Evolutionary conservation across 805 yeast genomes (phyloP).

Genomic region (Candida ovalis): DNA sequence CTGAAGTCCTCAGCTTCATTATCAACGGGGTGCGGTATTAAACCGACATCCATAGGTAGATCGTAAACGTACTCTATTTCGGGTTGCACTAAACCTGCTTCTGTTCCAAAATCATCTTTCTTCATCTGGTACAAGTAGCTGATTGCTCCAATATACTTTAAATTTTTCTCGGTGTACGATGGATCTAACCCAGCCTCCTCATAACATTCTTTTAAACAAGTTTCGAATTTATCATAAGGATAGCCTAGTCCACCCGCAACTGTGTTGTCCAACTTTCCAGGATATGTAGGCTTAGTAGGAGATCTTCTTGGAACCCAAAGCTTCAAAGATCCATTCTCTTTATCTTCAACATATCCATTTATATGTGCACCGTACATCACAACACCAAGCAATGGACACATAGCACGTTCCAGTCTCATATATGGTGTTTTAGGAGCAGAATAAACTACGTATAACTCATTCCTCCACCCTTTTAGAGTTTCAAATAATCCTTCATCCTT

Average conservation of each 20-base stretch:
- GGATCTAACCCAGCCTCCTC: constrained; percentile 85
- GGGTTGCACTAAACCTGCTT: constrained; percentile 70
- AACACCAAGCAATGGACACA: constrained; percentile 78
- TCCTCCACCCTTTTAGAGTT: constrained; percentile 71
- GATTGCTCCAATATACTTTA: constrained; percentile 57
- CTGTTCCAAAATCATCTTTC: constrained; percentile 33
- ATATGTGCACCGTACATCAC: constrained; percentile 89
- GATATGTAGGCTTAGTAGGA: constrained; percentile 76
- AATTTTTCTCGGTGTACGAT: constrained; percentile 42
- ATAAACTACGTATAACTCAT: constrained; percentile 76
- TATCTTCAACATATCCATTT: constrained; percentile 57
- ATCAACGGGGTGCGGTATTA: constrained; percentile 58
- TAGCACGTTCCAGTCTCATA: constrained; percentile 72
- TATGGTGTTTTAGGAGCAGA: constrained; percentile 54
- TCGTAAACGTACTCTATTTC: constrained; percentile 85
- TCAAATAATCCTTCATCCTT: constrained; percentile 33
- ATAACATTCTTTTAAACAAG: constrained; percentile 77
- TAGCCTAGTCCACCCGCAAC: constrained; percentile 93
- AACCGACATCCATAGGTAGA: constrained; percentile 45
- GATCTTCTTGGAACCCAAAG: constrained; percentile 89
- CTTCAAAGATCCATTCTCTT: constrained; percentile 39
- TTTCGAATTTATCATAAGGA: constrained; percentile 71
- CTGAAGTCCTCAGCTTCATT: constrained; percentile 74
- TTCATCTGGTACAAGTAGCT: constrained; percentile 55
- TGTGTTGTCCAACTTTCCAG: constrained; percentile 87